Evolutionary conservation across 2,329 filamentous ascomycete genomes (phyloP), one percentile per base, ranked within the genome.

Genomic region (Trichoderma brevicompactum): DNA sequence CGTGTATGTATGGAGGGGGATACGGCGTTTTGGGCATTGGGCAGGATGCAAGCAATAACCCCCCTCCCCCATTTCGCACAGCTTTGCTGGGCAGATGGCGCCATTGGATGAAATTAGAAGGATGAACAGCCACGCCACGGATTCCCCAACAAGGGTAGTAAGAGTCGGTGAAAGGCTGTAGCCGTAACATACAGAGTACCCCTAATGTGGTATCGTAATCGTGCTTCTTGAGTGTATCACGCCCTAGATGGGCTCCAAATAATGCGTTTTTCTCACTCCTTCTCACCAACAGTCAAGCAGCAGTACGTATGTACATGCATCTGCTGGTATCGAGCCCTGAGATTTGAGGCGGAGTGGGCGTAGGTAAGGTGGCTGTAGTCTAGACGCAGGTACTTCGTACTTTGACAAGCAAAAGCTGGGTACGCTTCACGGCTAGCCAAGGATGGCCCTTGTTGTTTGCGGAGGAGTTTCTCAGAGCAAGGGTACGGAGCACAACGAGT

Each of bases 401-500:
- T 44, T 50, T 17, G 56, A 17, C 56, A 7, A n/a, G 17, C 15
- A 36, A 49, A 49, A 46, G 53, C 53, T 55, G 52, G 12, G 48
- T 36, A 17, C 8, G 23, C 32, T 28, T 52, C 49, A 19, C 15
- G 38, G 36, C 7, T 28, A n/a, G 34, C n/a, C 59, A 44, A 52
- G 59, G 59, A 53, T 62, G 13, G 10, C 59, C 59, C 59, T 62
- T 32, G 48, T 44, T 10, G 15, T 23, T 12, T 7, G 17, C 15
- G 44, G 28, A 19, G 34, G 36, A 60, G 40, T 52, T 19, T 12
- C 36, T 38, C 5, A 17, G 55, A 23, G 58, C 48, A 62, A 53
- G 59, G 48, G 32, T 41, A 60, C 15, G 13, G 52, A 38, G 36
- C 15, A 32, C 23, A 28, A 5, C 17, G 44, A n/a, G 32, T 40